Evolutionary conservation across 257 asterid genomes (phyloP).

Genomic region (Craterostigma plantagineum): DNA sequence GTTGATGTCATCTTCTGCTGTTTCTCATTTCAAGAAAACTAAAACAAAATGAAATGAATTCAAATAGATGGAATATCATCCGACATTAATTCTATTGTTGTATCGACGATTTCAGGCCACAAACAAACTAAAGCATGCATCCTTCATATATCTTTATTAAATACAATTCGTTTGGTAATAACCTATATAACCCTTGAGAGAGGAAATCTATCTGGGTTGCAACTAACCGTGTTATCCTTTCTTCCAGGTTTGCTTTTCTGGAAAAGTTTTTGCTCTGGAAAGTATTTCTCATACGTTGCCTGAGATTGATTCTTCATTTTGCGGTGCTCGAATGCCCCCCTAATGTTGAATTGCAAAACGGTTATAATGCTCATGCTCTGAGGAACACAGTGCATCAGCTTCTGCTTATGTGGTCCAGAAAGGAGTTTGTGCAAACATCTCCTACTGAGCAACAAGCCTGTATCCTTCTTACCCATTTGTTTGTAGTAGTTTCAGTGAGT

Average conservation of each 20-base stretch:
- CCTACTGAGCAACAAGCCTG: slow-evolving; percentile 85
- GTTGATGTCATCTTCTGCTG: too few species aligned
- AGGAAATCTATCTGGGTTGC: not conserved
- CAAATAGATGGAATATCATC: slow-evolving; percentile 4
- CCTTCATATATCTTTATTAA: too few species aligned
- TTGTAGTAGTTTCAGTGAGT: not conserved
- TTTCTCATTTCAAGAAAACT: too few species aligned
- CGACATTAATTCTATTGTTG: not conserved
- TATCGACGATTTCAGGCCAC: too few species aligned
- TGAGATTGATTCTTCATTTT: slow-evolving; percentile 87
- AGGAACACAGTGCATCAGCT: slow-evolving; percentile 60
- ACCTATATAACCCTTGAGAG: too few species aligned
- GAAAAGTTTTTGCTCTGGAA: slow-evolving; percentile 91
- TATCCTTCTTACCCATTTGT: slow-evolving; percentile 30
- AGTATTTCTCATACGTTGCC: slow-evolving; percentile 70
- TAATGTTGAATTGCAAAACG: slow-evolving; percentile 17
- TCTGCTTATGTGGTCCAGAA: slow-evolving; percentile 62
- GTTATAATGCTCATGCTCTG: slow-evolving; percentile 28
- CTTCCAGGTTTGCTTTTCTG: slow-evolving; percentile 59
- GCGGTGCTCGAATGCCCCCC: slow-evolving; percentile 75
- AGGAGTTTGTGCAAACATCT: slow-evolving; percentile 78
- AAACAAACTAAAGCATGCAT: too few species aligned
- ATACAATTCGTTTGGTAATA: too few species aligned
- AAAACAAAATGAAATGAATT: slow-evolving; percentile 6
- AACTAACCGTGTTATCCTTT: not conserved